Conservation (phyloP, 2,329 filamentous ascomycete genomes). For the Ophiostoma ips region DNA sequence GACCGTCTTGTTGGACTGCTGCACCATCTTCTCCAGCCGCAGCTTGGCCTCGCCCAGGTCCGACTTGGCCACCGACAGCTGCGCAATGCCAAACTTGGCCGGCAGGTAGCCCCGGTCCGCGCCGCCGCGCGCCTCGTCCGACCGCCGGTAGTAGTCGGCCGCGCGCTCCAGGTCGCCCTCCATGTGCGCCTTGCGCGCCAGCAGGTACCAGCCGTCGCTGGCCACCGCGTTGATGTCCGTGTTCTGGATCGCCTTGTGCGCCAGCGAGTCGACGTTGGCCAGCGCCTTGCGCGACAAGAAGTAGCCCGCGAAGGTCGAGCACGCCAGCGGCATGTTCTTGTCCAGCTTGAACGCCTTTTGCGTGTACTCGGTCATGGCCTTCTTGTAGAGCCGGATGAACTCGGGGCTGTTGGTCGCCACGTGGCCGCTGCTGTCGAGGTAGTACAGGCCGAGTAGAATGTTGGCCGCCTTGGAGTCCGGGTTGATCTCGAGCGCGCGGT, state of each 20-base stretch:
- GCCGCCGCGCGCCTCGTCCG: constrained; percentile 83
- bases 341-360: constrained; percentile 90
- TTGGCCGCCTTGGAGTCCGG: constrained; percentile 81
- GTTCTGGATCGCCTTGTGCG: constrained; percentile 85
- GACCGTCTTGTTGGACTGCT: constrained; percentile 65
- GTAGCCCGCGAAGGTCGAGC: constrained; percentile 78
- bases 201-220: constrained; percentile 92
- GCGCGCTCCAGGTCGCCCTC: constrained; percentile 61
- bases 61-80: constrained; percentile 71
- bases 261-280: constrained; percentile 69
- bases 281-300: constrained; percentile 75
- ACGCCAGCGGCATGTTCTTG: constrained; percentile 79
- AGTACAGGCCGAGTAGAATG: constrained; percentile 78
- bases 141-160: constrained; percentile 73
- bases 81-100: constrained; percentile 86
- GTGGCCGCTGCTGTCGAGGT: constrained; percentile 73
- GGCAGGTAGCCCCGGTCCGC: constrained; percentile 84
- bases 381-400: constrained; percentile 76
- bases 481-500: constrained; percentile 66
- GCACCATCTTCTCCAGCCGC: constrained; percentile 83
- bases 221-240: constrained; percentile 95
- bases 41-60: constrained; percentile 89
- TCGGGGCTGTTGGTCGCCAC: constrained; percentile 71
- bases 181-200: constrained; percentile 84
- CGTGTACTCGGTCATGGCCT: constrained; percentile 87